Conservation (phyloP, 352 stramenopile genomes). For the Phytophthora macrochlamydospora region DNA sequence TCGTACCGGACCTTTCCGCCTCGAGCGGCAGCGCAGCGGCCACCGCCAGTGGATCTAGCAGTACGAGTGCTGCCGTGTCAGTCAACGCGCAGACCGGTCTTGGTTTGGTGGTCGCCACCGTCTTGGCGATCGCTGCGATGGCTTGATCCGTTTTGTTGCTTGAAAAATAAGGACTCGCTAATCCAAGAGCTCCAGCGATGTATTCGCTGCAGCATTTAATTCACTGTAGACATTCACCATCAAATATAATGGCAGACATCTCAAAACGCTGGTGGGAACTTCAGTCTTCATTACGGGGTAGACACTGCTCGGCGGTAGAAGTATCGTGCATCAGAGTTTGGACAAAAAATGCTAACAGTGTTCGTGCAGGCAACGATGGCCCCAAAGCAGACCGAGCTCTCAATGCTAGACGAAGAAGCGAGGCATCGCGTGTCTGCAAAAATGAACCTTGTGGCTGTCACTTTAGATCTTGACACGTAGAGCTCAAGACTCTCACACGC, state of each 20-base stretch:
- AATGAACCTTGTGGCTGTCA: neutral
- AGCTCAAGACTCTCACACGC: neutral
- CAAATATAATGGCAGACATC: neutral
- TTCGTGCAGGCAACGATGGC: too few relatives aligned
- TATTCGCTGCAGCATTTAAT: neutral
- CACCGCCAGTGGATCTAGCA: slow-evolving; percentile 24
- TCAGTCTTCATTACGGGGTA: neutral
- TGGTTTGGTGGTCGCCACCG: slow-evolving; percentile 15
- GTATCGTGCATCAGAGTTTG: too few relatives aligned
- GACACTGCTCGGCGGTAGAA: neutral
- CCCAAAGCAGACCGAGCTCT: neutral
- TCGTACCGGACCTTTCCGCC: slow-evolving; percentile 27
- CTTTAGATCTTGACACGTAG: neutral
- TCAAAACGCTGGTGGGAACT: neutral
- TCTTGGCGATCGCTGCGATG: slow-evolving; percentile 21
- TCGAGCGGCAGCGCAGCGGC: slow-evolving; percentile 24
- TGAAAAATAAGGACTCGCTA: slow-evolving; percentile 19
- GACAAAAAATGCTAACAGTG: too few relatives aligned
- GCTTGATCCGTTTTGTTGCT: slow-evolving; percentile 28
- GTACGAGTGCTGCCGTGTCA: slow-evolving; percentile 17
- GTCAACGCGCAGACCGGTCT: slow-evolving; percentile 16
- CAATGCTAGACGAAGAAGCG: neutral
- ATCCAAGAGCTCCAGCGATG: neutral
- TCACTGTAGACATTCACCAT: neutral
- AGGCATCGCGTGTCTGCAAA: neutral